Base-by-base conservation (phyloP, 192 early-diverging fungal species). In the Irineochytrium annulatum region DNA sequence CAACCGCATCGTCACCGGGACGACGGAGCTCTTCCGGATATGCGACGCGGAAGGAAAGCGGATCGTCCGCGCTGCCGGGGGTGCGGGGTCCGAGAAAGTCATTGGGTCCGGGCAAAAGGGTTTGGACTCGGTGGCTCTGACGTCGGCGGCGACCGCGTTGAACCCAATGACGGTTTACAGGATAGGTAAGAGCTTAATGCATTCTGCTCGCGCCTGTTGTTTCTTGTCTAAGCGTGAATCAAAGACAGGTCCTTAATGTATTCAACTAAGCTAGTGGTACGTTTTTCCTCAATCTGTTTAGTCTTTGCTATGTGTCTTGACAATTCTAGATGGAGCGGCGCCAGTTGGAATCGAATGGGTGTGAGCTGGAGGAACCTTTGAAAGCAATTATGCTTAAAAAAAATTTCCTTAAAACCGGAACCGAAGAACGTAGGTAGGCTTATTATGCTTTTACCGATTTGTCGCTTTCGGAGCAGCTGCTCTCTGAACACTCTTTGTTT, bases 1-100 rank as follows among this genome's bases (percentile, higher is more conserved):
- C 31, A 60, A 71, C 43, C 72, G 82, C 5, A 52, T 71, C 17
- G 24, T 81, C n/a, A 80, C 79, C 41, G 64, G 71, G 29, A 83
- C 83, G n/a, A 72, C 87, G 0, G 86, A 86, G 43, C 63, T 89
- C 57, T 87, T 66, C 45, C 57, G 71, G 24, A 60, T 73, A 17
- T 76, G 67, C 44, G 62, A 66, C 34, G 43, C 64, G 3, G n/a
- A n/a, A n/a, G n/a, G n/a, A n/a, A n/a, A n/a, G n/a, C n/a, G n/a
- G n/a, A n/a, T n/a, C n/a, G n/a, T n/a, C n/a, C n/a, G n/a, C n/a
- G n/a, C n/a, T n/a, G n/a, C n/a, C n/a, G n/a, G n/a, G n/a, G n/a
- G n/a, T n/a, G n/a, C n/a, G 41, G 34, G 48, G 64, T 63, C 55
- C 34, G 30, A 34, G 63, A 58, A 60, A 22, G 11, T 22, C 13